Percentiles rank a stretch among this genome's conserved stretches.
Conservation (phyloP, 306 rosid species). For the Pterocarpus macrocarpus region DNA sequence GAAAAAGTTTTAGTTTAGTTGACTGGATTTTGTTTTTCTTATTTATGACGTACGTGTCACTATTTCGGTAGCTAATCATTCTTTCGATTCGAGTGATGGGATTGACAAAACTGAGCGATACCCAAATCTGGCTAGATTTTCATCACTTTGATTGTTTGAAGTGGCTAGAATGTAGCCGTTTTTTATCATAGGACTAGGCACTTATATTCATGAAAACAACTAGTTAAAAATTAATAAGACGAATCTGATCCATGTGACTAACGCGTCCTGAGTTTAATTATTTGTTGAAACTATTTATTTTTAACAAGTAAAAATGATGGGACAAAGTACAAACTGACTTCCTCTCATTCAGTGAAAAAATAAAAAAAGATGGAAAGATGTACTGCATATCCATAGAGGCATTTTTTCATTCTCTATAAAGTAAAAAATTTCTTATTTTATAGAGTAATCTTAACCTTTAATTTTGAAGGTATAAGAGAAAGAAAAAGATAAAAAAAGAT, state of each 20-base stretch:
- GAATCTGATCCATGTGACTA: background rate
- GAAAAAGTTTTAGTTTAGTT: background rate
- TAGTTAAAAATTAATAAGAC: background rate
- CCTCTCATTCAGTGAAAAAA: constrained; percentile 12
- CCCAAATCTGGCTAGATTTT: background rate
- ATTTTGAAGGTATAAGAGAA: too few relatives aligned
- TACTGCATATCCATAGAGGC: background rate
- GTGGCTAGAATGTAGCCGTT: background rate
- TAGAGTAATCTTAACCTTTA: too few relatives aligned
- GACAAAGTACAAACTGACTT: background rate
- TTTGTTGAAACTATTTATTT: background rate
- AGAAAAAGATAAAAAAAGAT: too few relatives aligned
- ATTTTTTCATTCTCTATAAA: too few relatives aligned
- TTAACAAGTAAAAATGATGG: background rate
- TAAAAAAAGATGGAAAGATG: background rate
- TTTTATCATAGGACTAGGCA: background rate
- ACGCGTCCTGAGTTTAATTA: constrained; percentile 1
- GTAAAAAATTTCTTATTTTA: too few relatives aligned
- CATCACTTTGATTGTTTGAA: constrained; percentile 1
- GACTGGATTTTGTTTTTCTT: background rate
- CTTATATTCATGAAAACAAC: background rate
- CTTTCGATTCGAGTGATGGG: background rate
- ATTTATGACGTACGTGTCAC: background rate
- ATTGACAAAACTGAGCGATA: background rate
- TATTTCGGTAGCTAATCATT: constrained; percentile 13